Evolutionary conservation across 2,329 filamentous ascomycete genomes (phyloP), one percentile per base, ranked within the genome.

Genomic region (Neonectria faginata): DNA sequence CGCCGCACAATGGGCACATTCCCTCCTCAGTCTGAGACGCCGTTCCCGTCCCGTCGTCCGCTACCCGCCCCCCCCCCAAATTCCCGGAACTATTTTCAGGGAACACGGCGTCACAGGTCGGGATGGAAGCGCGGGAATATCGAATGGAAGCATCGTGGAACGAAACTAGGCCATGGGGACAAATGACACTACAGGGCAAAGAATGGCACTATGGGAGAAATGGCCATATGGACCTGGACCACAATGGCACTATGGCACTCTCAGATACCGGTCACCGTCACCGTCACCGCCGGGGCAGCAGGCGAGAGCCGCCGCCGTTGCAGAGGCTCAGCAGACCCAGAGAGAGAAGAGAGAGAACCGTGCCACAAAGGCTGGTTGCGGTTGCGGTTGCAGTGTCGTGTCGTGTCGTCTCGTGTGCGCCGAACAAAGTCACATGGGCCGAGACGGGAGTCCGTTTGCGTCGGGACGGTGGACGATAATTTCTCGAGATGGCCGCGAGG

Each of bases 391-490:
- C 27, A 2, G 22, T 25, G 22, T 25, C 22, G 22, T 25, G 22
- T 25, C 22, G 25, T 1, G 25, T 25, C 25, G 25, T 25, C 5
- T 55, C 60, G 54, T 47, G 20, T 33, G 31, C 44, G 48, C 48
- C 60, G 48, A 55, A 47, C 47, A 48, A 45, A 16, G 57, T 63
- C 60, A 63, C 60, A 63, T 63, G 60, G 60, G 33, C 60, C 48
- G 54, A 50, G 31, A 48, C 42, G 36, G 47, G 57, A 44, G 47
- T 39, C 55, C 55, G 48, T 36, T 63, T 68, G 20, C 29, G 22
- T 39, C 56, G 60, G 53, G 48, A 62, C 54, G 64, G 60, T 57
- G 42, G 53, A 73, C 71, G 71, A 73, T 60, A 62, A 73, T 72
- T 73, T 73, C 61, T 67, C 71, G 71, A 70, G 71, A 73, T 73